Conservation (phyloP, 2,329 filamentous ascomycete species). For the Colletotrichum falcatum region DNA sequence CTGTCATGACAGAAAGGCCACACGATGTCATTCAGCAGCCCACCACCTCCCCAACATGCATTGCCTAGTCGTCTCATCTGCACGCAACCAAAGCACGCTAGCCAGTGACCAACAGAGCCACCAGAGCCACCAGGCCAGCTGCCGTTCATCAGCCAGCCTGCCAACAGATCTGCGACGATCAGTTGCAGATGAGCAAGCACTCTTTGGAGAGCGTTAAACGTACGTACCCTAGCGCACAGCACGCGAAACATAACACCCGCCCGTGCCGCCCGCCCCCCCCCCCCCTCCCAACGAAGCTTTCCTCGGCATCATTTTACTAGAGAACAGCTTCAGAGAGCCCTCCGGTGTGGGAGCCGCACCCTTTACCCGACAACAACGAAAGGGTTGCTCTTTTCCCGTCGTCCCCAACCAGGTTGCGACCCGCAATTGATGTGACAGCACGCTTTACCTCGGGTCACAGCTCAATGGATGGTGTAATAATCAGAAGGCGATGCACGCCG, state of each 20-base stretch:
- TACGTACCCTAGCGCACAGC: conserved; percentile 6
- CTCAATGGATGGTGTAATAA: neutral
- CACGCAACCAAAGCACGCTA: conserved; percentile 15
- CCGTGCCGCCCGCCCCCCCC: conserved; percentile 19
- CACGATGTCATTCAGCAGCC: conserved; percentile 10
- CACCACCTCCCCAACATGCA: neutral
- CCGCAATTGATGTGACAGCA: neutral
- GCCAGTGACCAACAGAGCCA: conserved; percentile 8
- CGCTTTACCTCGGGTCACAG: neutral
- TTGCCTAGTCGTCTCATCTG: conserved; percentile 27
- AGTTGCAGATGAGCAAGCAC: conserved; percentile 13
- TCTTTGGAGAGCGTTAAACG: neutral
- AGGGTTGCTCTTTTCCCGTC: neutral
- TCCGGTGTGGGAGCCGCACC: neutral
- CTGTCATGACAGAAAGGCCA: conserved; percentile 12
- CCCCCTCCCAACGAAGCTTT: neutral
- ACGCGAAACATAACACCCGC: conserved; percentile 35
- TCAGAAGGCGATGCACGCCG: neutral
- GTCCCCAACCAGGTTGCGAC: neutral
- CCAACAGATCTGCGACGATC: conserved; percentile 32
- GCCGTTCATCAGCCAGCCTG: conserved; percentile 12
- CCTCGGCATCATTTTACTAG: neutral
- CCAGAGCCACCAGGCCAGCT: conserved; percentile 15
- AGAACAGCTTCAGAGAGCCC: no score
- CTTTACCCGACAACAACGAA: neutral